These are phyloP conservation scores for Madurella fahalii DNA, from an alignment of 2,329 filamentous ascomycete genomes.

Conservation along the genomic window DNA sequence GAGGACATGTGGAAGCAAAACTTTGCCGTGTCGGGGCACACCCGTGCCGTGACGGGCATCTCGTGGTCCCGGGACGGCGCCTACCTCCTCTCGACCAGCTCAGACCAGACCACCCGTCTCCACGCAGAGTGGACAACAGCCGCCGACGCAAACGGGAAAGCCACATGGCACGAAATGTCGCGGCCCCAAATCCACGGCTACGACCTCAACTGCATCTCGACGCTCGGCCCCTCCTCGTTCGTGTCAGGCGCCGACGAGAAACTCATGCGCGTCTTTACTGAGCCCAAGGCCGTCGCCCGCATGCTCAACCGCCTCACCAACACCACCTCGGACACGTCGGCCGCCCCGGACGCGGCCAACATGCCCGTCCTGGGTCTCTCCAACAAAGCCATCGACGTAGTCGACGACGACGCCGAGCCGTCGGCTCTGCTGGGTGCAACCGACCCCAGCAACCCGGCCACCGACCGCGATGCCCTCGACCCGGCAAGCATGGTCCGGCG, in stretches of 20 bases:
- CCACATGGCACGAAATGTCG: conserved; percentile 85
- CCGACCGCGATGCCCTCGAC: conserved; percentile 52
- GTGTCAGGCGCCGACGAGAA: conserved; percentile 97
- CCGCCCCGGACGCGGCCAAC: conserved; percentile 81
- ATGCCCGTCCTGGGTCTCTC: conserved; percentile 94
- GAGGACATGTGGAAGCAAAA: conserved; percentile 71
- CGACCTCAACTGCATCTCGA: conserved; percentile 90
- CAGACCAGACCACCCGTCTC: conserved; percentile 88
- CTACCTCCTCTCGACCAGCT: conserved; percentile 83
- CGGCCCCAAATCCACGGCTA: conserved; percentile 97
- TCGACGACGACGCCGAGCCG: conserved; percentile 42
- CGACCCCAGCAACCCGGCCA: conserved; percentile 38
- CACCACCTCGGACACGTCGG: conserved; percentile 42
- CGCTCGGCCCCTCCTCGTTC: conserved; percentile 69
- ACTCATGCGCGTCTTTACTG: conserved; percentile 89
- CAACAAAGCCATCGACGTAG: conserved; percentile 78
- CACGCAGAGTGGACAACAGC: conserved; percentile 67
- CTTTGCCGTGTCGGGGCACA: conserved; percentile 79
- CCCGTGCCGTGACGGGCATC: conserved; percentile 73
- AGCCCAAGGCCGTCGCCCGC: conserved; percentile 76
- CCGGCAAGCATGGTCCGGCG: conserved; percentile 53
- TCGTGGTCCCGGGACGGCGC: conserved; percentile 78
- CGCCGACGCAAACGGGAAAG: not conserved
- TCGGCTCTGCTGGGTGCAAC: conserved; percentile 32
- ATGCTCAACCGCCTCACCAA: conserved; percentile 67